phyloP scores from a whole-genome alignment of 2,329 filamentous ascomycete species.

The Polychaeton citri region DNA sequence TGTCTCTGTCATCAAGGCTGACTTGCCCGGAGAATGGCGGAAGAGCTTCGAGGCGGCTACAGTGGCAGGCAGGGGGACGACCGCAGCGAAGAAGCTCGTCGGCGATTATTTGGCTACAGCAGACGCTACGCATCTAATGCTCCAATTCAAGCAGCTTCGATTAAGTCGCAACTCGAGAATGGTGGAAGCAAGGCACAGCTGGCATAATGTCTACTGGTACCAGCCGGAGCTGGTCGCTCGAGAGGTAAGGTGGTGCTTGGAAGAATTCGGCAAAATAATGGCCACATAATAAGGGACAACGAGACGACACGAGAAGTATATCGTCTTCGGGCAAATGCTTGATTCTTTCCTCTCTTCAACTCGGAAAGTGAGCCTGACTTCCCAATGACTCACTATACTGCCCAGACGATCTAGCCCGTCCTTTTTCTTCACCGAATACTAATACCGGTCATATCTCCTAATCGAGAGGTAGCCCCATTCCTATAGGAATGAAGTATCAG shows the following conservation, averaged over 20 bases:
- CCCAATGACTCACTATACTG: neutral
- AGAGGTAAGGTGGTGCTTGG: slow-evolving; percentile 1
- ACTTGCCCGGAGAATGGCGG: neutral
- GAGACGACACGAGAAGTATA: neutral
- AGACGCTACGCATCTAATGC: neutral
- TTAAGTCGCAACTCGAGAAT: slow-evolving; percentile 1
- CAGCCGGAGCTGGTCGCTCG: neutral
- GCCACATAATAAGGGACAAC: neutral
- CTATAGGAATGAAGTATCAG: neutral
- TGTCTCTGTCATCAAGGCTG: neutral
- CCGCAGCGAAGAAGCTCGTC: neutral
- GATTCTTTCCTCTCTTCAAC: neutral
- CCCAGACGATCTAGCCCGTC: neutral
- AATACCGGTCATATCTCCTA: neutral
- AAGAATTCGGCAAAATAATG: neutral
- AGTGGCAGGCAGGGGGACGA: neutral
- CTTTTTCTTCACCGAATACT: neutral
- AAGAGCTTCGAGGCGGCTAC: neutral
- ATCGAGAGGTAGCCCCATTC: neutral
- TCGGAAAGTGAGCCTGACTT: neutral
- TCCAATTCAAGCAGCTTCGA: neutral
- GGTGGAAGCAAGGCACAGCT: neutral
- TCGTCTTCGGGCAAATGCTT: neutral
- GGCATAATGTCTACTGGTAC: neutral
- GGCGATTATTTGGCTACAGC: slow-evolving; percentile 1